Evolutionary conservation across 1,284 basidiomycete species (phyloP), one percentile per base, ranked within the genome.

Genomic region (Tilletia caries): DNA sequence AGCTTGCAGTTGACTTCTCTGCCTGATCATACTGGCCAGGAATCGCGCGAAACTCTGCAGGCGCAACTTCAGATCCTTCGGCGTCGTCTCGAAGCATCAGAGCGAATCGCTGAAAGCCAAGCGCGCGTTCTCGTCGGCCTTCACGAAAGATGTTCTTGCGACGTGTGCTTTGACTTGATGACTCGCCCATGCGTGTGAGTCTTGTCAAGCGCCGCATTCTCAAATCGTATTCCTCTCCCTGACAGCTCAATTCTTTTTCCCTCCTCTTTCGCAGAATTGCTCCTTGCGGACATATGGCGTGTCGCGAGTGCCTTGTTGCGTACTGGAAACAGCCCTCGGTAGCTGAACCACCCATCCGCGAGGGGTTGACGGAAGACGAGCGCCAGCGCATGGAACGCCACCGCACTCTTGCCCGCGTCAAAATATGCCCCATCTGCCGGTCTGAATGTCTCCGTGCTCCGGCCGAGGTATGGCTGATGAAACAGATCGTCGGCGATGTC

Each of bases 121-220:
- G 34, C 58, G 4, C 58, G 58, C 58, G 58, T 34, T 3, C 58
- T 62, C 58, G 34, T 20, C n/a, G 29, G 32, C 1, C 58, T 62
- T 15, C 23, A 62, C 18, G 58, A 62, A 37, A 25, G 58, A 33
- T 62, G 58, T 29, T 32, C 27, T 18, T 62, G 58, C 32, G 58
- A 62, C 32, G 58, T 62, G 6, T 62, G 58, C 58, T 62, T 62
- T 62, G 58, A 62, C 18, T 29, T 62, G 13, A 32, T 62, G 58
- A 62, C 58, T 5, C 58, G 58, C 15, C 58, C 58, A 33, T 62
- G 58, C 33, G 23, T 62, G 58, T 62, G 58, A 62, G 58, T 62
- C 48, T 50, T 50, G 48, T n/a, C 13, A 1, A 50, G 10, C 8
- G 48, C 48, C 18, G 48, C 6, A n/a, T 18, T 50, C 37, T 10